A percentile compares a stretch with the other conserved stretches of the same genome.
phyloP scores from a whole-genome alignment of 179 eudicot species.

The Silene coronaria region DNA sequence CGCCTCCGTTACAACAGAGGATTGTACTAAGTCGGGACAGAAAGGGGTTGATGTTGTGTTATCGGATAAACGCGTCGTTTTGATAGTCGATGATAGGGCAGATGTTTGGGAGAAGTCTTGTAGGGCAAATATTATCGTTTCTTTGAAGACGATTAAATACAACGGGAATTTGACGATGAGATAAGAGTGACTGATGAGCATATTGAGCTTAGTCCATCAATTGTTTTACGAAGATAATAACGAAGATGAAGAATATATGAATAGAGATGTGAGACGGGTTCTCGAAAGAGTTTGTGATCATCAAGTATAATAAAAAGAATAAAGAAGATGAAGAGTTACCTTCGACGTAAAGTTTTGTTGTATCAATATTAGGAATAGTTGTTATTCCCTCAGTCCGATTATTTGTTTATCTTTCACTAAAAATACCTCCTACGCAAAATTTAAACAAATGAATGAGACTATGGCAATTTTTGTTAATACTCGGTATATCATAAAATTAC shows the following conservation, averaged over 20 bases:
- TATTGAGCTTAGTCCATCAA: not conserved
- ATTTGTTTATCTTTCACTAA: too few species aligned
- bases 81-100: conserved; percentile 7
- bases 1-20: too few species aligned
- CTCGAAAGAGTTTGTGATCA: not conserved
- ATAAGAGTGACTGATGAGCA: not conserved
- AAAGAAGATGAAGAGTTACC: not conserved
- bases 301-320: not conserved
- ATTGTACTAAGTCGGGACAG: not conserved
- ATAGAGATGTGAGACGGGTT: not conserved
- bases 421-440: too few species aligned
- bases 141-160: not conserved
- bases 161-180: not conserved
- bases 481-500: too few species aligned
- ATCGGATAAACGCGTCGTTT: conserved; percentile 2
- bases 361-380: too few species aligned
- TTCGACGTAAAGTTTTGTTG: not conserved
- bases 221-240: not conserved
- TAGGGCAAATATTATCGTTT: conserved; percentile 3
- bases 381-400: too few species aligned
- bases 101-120: conserved; percentile 7
- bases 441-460: too few species aligned
- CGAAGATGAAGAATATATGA: not conserved
- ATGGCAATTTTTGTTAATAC: too few species aligned
- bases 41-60: conserved; percentile 11